A percentile compares a stretch with the other conserved stretches of the same genome.
These are phyloP conservation scores for Daedaleopsis sinensis DNA, from an alignment of 768 basidiomycete species.

Conservation along the genomic window DNA sequence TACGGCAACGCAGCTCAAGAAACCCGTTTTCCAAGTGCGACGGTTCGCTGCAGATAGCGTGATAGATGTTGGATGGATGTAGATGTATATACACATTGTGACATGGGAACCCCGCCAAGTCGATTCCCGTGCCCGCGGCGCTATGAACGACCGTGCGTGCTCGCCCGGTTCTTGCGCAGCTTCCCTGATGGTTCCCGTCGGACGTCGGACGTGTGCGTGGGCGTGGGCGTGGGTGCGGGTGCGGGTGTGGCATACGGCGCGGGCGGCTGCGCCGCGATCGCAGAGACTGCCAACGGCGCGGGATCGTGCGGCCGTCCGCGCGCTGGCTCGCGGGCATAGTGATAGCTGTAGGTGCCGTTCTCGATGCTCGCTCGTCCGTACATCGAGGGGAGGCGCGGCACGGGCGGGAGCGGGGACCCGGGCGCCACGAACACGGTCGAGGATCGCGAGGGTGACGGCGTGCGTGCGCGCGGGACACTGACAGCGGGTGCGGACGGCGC, in stretches of 20 bases:
- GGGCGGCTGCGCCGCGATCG: no score
- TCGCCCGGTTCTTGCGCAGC: not conserved
- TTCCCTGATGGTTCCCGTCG: not conserved
- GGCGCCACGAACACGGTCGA: not conserved
- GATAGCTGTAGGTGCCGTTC: no score
- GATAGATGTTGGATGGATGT: no score
- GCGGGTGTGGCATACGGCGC: no score
- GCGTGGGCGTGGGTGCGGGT: no score
- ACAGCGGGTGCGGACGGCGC: conserved; percentile 10
- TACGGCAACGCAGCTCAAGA: not conserved
- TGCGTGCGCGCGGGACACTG: conserved; percentile 12
- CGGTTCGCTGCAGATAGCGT: no score
- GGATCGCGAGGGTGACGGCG: conserved; percentile 32
- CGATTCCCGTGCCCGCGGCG: not conserved
- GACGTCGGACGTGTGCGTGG: not conserved
- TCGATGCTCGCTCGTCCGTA: conserved; percentile 8
- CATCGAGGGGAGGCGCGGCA: conserved; percentile 26
- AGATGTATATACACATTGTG: no score
- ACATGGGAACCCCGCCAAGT: not conserved
- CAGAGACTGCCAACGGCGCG: not conserved
- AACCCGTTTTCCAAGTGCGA: not conserved
- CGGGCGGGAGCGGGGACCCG: conserved; percentile 21
- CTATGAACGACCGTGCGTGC: not conserved
- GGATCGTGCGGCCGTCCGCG: not conserved
- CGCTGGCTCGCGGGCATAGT: not conserved